Conservation (phyloP, 352 stramenopile species). For the Thraustotheca clavata region DNA sequence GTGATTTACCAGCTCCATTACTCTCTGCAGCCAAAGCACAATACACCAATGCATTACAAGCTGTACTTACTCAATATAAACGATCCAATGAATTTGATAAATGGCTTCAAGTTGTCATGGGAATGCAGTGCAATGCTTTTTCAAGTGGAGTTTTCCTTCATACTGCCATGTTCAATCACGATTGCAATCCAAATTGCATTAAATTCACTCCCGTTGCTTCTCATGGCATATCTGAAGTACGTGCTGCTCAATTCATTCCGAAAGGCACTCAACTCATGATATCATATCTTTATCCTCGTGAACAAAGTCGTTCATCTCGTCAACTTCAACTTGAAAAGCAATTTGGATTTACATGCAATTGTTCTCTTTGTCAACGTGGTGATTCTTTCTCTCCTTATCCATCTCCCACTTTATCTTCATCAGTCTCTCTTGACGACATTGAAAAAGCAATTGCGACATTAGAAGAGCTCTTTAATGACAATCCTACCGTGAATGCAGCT, state of each 20-base stretch:
- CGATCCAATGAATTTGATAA: constrained; percentile 43
- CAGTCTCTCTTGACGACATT: not conserved
- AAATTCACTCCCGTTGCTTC: constrained; percentile 78
- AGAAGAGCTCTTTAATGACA: constrained; percentile 50
- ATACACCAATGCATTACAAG: constrained; percentile 38
- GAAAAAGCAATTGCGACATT: constrained; percentile 39
- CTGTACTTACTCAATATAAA: constrained; percentile 44
- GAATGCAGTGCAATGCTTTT: constrained; percentile 92
- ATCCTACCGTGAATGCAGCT: constrained; percentile 33
- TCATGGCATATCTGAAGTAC: constrained; percentile 82
- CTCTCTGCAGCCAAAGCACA: constrained; percentile 42
- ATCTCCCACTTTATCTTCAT: constrained; percentile 20
- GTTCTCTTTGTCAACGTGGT: constrained; percentile 51
- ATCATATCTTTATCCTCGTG: constrained; percentile 88
- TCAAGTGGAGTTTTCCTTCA: constrained; percentile 90
- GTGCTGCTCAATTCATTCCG: constrained; percentile 70
- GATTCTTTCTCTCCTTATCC: constrained; percentile 49
- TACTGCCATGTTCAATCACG: constrained; percentile 93
- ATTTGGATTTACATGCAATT: constrained; percentile 85
- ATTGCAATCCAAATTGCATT: constrained; percentile 91
- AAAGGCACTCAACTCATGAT: constrained; percentile 89
- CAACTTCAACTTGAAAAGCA: constrained; percentile 82
- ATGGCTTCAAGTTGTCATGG: constrained; percentile 83
- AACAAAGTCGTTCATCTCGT: constrained; percentile 77
- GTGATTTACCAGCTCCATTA: constrained; percentile 47